Evolutionary conservation across 345 rosid genomes (phyloP).

Genomic region (Odontarrhena argentea): DNA sequence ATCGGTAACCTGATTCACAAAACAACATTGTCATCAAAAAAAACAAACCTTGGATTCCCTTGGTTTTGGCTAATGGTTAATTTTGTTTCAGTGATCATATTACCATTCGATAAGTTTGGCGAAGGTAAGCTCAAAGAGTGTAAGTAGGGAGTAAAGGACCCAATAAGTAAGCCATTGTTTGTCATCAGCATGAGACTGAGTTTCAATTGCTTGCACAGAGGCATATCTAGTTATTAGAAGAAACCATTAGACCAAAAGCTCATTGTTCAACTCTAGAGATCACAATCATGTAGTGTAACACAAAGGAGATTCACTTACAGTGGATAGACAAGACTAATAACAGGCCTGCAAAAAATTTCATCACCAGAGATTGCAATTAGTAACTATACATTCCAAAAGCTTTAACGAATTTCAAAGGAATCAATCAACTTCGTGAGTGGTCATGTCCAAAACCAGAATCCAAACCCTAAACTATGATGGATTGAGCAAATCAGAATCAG

Average conservation of each 20-base stretch:
- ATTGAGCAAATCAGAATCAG: not conserved
- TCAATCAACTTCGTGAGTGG: not conserved
- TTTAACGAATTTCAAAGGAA: not conserved
- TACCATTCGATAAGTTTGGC: conserved; percentile 89
- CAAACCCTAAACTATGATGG: not conserved
- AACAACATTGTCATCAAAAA: conserved; percentile 16
- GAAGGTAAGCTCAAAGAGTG: conserved; percentile 92
- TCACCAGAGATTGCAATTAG: conserved; percentile 7
- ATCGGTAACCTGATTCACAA: conserved; percentile 73
- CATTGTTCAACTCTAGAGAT: not conserved
- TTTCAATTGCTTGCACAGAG: conserved; percentile 83
- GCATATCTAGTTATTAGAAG: conserved; percentile 59
- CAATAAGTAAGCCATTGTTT: conserved; percentile 96
- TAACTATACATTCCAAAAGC: conserved; percentile 14
- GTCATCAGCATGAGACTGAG: conserved; percentile 79
- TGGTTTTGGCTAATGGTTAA: not conserved
- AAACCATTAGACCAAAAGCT: conserved; percentile 23
- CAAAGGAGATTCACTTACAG: conserved; percentile 59
- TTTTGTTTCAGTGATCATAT: not conserved
- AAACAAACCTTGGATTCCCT: not conserved
- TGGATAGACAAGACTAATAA: conserved; percentile 88
- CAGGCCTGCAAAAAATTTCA: conserved; percentile 64
- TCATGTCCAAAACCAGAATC: not conserved
- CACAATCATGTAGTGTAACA: not conserved
- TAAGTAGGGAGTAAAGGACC: conserved; percentile 86